Conservation (phyloP, 768 basidiomycete genomes). For the Trametes maxima region DNA sequence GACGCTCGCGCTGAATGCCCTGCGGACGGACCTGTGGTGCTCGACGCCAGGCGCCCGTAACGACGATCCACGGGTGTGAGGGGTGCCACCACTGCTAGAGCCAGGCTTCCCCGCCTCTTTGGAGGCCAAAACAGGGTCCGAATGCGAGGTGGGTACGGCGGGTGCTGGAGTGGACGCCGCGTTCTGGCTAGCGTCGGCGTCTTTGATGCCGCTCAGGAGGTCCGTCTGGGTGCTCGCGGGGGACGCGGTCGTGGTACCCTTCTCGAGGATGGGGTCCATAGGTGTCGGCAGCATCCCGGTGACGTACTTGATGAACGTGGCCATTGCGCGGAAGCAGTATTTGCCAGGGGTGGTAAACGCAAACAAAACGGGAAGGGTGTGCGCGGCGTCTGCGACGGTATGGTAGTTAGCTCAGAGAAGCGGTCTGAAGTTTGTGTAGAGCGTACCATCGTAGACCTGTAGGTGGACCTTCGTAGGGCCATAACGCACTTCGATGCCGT, state of each 20-base stretch:
- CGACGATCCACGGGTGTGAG: neutral
- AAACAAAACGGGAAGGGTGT: conserved; percentile 74
- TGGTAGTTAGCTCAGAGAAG: neutral
- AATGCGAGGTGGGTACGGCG: neutral
- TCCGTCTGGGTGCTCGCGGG: neutral
- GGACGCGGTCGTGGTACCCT: neutral
- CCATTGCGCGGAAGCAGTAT: conserved; percentile 78
- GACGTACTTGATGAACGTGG: conserved; percentile 67
- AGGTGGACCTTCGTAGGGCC: conserved; percentile 84
- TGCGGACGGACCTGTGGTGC: conserved; percentile 6
- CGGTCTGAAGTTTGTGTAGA: neutral
- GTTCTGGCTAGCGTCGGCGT: neutral
- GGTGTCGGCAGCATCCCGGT: conserved; percentile 47
- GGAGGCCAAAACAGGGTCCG: neutral
- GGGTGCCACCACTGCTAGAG: neutral
- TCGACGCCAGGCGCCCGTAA: neutral
- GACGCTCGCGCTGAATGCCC: conserved; percentile 20
- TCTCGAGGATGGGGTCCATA: neutral
- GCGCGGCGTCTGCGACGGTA: conserved; percentile 58
- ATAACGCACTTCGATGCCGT: conserved; percentile 53
- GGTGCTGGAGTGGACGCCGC: neutral
- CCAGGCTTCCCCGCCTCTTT: neutral
- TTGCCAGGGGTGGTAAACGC: conserved; percentile 78
- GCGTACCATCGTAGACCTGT: conserved; percentile 86
- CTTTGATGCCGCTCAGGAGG: neutral